phyloP scores from a whole-genome alignment of 306 rosid genomes.

The Alnus glutinosa region DNA sequence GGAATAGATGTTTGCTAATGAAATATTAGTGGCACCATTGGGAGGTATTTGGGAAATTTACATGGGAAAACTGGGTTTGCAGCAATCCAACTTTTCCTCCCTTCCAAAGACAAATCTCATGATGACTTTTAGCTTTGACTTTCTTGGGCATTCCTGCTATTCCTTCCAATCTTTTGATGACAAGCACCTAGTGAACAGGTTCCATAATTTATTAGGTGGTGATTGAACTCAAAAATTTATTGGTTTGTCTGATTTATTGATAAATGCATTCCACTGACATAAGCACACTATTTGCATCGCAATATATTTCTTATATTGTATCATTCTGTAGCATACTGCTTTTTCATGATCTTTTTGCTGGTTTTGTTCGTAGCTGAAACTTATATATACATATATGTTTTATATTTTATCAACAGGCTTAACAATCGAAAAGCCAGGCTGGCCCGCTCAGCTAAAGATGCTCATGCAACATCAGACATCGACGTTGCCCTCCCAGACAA shows the following conservation, averaged over 20 bases:
- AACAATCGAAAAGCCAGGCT: constrained; percentile 93
- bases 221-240: background rate
- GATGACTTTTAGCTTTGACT: background rate
- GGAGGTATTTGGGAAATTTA: background rate
- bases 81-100: background rate
- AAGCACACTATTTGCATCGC: constrained; percentile 8
- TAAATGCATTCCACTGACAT: constrained; percentile 3
- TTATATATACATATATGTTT: constrained; percentile 10
- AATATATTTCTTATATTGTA: constrained; percentile 9
- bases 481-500: constrained; percentile 53
- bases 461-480: constrained; percentile 47
- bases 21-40: background rate
- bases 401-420: constrained; percentile 55
- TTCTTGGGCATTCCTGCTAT: background rate
- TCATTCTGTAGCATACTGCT: background rate
- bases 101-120: background rate
- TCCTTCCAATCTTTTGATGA: background rate
- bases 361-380: constrained; percentile 18
- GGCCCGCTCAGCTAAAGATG: constrained; percentile 78
- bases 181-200: background rate
- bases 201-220: background rate
- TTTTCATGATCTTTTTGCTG: background rate
- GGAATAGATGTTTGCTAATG: background rate
- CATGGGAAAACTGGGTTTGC: background rate
- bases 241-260: background rate